Evolutionary conservation across 345 rosid species (phyloP), one percentile per base, ranked within the genome.

Genomic region (Salix koriyanagi): DNA sequence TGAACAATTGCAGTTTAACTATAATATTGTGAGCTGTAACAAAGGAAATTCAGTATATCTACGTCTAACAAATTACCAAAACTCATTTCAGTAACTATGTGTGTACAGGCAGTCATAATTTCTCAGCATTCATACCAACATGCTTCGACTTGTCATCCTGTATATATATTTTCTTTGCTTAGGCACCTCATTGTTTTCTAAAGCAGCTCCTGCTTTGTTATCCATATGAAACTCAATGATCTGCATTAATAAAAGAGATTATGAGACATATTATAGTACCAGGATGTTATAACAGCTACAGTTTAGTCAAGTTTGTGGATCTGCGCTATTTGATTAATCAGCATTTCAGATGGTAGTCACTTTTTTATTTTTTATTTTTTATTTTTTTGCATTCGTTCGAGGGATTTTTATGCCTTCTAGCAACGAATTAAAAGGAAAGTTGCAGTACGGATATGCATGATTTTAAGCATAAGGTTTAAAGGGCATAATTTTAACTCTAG

Each of bases 161-260:
- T 3, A 5, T 10, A 13, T 28, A 11, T 68, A 0, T 70, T 56
- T 70, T 71, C 19, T 41, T 56, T 42, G 44, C 28, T 10, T 4
- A 6, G 60, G 60, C 13, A 8, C 21, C 32, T 44, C 11, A 39
- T 7, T 39, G 37, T 25, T n/a, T 60, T 41, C 39, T 62, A 42
- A 19, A 74, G 39, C 67, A 74, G 58, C 67, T 64, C 73, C 67
- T 52, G 74, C 44, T 50, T 50, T 26, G n/a, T 46, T 30, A 7
- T 13, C 50, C 50, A 46, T 34, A 50, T 30, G n/a, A 6, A 56
- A 14, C 46, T 10, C 13, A 39, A 65, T 30, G 41, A 23, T 69
- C 78, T 77, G 73, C 78, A 81, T 41, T 16, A 26, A 56, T 54
- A 54, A 42, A 30, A 19, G 28, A 44, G 16, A 56, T 56, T 52